These are phyloP conservation scores for Apiotrichum veenhuisii DNA, from an alignment of 1,284 basidiomycete species.

Conservation along the genomic window DNA sequence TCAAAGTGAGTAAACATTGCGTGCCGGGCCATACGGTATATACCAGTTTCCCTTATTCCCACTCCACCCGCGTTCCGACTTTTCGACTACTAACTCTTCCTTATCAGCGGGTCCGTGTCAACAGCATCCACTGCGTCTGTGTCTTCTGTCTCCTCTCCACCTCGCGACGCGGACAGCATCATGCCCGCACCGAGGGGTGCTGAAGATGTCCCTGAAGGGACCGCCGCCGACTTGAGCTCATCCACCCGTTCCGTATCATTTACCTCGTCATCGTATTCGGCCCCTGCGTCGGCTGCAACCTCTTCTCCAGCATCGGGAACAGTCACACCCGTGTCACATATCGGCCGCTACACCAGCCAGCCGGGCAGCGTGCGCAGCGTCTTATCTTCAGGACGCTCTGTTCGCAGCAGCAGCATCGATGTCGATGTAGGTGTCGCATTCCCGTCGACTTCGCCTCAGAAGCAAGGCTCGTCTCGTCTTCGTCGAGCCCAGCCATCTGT, in stretches of 20 bases:
- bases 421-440: neutral
- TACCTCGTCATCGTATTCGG: neutral
- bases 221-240: neutral
- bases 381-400: neutral
- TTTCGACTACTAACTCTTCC: neutral
- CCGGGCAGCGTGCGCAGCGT: neutral
- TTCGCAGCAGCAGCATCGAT: neutral
- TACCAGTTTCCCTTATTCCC: neutral
- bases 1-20: neutral
- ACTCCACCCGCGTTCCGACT: neutral
- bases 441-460: neutral
- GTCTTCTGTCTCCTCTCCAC: neutral
- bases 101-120: conserved; percentile 1
- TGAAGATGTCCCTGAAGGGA: neutral
- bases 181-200: neutral
- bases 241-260: neutral
- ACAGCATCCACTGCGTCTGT: neutral
- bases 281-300: neutral
- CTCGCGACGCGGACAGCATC: neutral
- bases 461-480: neutral
- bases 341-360: neutral
- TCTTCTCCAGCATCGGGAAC: neutral
- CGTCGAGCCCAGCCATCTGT: conserved; percentile 24
- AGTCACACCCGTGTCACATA: neutral
- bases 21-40: too few species aligned